Evolutionary conservation across 106 monocot species (phyloP).

Genomic region (Acanthochlamys bracteata): DNA sequence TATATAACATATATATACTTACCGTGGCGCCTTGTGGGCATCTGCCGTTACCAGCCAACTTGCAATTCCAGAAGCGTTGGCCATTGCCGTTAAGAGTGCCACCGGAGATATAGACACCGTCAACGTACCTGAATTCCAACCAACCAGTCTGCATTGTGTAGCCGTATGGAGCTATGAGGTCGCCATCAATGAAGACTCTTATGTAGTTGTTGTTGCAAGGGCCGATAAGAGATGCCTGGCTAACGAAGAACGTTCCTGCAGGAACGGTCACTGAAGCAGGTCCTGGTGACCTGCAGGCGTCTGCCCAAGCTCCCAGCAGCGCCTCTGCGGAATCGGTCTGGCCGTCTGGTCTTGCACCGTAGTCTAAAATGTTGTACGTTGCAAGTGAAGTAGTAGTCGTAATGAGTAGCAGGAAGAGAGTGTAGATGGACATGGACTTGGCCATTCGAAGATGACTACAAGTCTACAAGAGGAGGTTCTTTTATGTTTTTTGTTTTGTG

Average conservation of each 20-base stretch:
- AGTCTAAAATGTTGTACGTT: conserved; percentile 16
- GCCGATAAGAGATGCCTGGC: conserved; percentile 24
- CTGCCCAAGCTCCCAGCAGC: conserved; percentile 27
- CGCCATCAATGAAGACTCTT: conserved; percentile 21
- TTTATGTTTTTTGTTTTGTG: no score
- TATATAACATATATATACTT: not conserved
- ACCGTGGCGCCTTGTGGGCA: conserved; percentile 25
- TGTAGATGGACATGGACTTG: not conserved
- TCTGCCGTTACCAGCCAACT: not conserved
- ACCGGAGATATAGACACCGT: conserved; percentile 17
- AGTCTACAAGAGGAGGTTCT: not conserved
- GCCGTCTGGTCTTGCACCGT: conserved; percentile 30
- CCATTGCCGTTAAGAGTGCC: conserved; percentile 24
- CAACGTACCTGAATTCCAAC: conserved; percentile 26
- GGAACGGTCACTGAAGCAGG: conserved; percentile 28
- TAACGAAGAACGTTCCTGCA: conserved; percentile 24
- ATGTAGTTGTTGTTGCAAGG: conserved; percentile 29
- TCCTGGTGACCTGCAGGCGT: conserved; percentile 13
- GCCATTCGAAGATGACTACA: not conserved
- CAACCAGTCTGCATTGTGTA: conserved; percentile 3
- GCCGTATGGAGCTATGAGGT: conserved; percentile 18
- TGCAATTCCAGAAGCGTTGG: conserved; percentile 22
- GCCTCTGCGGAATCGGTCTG: conserved; percentile 20
- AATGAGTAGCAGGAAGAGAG: not conserved
- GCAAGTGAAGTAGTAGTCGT: conserved; percentile 1